Evolutionary conservation across 108 stramenopile species (phyloP).

Genomic region (Halocafeteria seosinensis): DNA sequence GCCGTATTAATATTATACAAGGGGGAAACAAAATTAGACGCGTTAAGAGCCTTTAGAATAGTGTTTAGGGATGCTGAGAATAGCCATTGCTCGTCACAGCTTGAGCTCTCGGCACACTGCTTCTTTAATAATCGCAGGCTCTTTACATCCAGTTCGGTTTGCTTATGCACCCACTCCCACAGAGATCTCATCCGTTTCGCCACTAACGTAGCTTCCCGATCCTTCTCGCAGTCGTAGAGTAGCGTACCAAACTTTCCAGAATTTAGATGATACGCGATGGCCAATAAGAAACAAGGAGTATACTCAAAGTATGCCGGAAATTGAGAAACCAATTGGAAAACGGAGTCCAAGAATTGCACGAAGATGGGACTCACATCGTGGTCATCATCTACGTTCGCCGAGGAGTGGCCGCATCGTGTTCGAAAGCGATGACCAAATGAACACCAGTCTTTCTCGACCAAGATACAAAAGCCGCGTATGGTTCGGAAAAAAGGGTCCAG

Average conservation of each 20-base stretch:
- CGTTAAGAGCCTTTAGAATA: no score
- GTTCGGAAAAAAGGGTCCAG: constrained; percentile 90
- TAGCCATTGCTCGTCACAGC: background rate
- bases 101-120: background rate
- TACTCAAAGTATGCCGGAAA: constrained; percentile 66
- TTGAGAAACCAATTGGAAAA: constrained; percentile 68
- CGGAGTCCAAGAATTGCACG: constrained; percentile 86
- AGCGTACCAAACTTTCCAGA: background rate
- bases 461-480: constrained; percentile 62
- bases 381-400: constrained; percentile 38
- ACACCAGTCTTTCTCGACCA: constrained; percentile 92
- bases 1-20: background rate
- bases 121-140: background rate
- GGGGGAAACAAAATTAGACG: background rate
- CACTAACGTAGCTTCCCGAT: constrained; percentile 22
- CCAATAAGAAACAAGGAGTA: constrained; percentile 13
- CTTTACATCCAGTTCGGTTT: background rate
- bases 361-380: constrained; percentile 85
- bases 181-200: background rate
- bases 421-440: constrained; percentile 92
- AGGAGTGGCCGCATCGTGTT: constrained; percentile 67
- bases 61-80: no score
- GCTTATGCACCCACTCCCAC: constrained; percentile 2
- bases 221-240: constrained; percentile 38
- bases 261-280: background rate